Evolutionary conservation across 2,329 filamentous ascomycete genomes (phyloP).

Genomic region (Colletotrichum camelliae): DNA sequence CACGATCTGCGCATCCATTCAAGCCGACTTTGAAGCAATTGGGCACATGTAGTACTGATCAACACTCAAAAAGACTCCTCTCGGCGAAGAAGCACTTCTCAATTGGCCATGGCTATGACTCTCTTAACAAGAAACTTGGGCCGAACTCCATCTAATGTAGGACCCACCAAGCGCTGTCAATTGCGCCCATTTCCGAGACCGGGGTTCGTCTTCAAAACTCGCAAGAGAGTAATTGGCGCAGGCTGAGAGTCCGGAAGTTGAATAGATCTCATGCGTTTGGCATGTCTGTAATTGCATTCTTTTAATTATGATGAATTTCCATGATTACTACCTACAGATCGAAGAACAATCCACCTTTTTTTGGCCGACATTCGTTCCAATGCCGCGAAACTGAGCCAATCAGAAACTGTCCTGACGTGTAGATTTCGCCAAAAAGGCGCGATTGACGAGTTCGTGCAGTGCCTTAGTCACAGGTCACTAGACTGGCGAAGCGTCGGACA

Average conservation of each 20-base stretch:
- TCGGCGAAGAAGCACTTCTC: not conserved
- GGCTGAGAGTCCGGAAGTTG: not conserved
- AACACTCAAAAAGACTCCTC: not conserved
- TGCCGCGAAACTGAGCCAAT: not conserved
- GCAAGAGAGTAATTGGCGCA: not conserved
- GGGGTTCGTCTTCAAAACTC: not conserved
- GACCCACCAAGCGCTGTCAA: not conserved
- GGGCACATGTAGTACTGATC: not conserved
- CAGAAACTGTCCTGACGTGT: not conserved
- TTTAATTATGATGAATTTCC: not conserved
- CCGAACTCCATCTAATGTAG: not conserved
- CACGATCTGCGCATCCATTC: slow-evolving; percentile 13
- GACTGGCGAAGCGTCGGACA: not conserved
- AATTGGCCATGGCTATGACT: not conserved
- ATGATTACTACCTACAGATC: not conserved
- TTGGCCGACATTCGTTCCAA: not conserved
- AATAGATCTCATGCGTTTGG: not conserved
- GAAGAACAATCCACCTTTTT: not conserved
- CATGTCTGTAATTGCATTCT: not conserved
- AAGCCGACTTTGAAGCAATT: slow-evolving; percentile 3
- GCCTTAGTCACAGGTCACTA: not conserved
- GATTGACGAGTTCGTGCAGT: not conserved
- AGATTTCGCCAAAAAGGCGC: not conserved
- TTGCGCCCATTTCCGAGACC: not conserved
- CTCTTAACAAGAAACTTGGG: not conserved